Conservation (phyloP, 164 flowering plant species). For the Nymphaea colorata region DNA sequence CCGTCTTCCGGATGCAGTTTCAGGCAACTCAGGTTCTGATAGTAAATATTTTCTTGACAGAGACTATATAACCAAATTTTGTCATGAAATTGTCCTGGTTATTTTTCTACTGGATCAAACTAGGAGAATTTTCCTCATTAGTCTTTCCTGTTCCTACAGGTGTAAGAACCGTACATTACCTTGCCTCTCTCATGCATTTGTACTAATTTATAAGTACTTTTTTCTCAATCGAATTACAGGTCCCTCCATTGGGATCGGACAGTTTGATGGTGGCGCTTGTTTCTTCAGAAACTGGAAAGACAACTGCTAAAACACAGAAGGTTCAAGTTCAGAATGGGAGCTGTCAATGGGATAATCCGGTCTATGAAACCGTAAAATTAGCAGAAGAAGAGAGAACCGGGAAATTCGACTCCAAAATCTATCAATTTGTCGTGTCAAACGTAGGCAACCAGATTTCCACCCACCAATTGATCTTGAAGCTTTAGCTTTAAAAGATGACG, state of each 20-base stretch:
- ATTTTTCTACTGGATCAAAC: not conserved
- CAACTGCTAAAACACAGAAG: conserved; percentile 54
- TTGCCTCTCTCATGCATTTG: no score
- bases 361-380: conserved; percentile 65
- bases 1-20: conserved; percentile 70
- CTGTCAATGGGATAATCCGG: conserved; percentile 72
- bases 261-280: conserved; percentile 51
- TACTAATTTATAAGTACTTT: no score
- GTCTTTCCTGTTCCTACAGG: not conserved
- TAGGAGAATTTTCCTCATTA: not conserved
- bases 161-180: not conserved
- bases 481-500: not conserved
- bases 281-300: conserved; percentile 72
- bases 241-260: conserved; percentile 38
- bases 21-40: conserved; percentile 64
- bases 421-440: conserved; percentile 47
- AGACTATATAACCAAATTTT: not conserved
- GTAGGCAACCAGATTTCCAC: conserved; percentile 21
- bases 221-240: conserved; percentile 21
- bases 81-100: no score
- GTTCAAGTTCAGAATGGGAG: conserved; percentile 43
- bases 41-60: not conserved
- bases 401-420: conserved; percentile 49
- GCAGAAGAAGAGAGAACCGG: conserved; percentile 54
- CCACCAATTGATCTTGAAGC: not conserved